Conservation (phyloP, 495 filamentous ascomycete genomes). For the Aspergillus leporis region DNA sequence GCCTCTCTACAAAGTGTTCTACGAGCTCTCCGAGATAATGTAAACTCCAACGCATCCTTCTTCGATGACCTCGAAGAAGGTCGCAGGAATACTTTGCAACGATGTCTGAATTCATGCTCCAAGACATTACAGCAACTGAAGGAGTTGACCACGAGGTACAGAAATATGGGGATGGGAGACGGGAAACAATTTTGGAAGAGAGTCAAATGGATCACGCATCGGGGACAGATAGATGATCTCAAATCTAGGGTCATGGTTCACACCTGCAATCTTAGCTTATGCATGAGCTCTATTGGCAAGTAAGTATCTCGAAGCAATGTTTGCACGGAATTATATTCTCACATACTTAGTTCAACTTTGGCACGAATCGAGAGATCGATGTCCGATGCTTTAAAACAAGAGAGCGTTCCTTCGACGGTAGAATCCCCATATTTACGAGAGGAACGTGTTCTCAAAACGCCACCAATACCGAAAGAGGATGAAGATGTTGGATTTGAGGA, state of each 20-base stretch:
- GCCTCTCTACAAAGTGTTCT: constrained; percentile 34
- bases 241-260: constrained; percentile 40
- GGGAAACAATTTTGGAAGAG: constrained; percentile 37
- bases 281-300: constrained; percentile 39
- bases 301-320: constrained; percentile 18
- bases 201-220: constrained; percentile 37
- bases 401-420: constrained; percentile 14
- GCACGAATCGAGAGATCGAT: constrained; percentile 30
- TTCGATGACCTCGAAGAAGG: constrained; percentile 28
- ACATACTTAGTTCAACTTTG: constrained; percentile 27
- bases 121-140: constrained; percentile 30
- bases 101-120: constrained; percentile 30
- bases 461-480: background rate
- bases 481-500: background rate
- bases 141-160: constrained; percentile 29
- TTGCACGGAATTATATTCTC: background rate
- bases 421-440: background rate
- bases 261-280: constrained; percentile 36
- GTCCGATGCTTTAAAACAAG: constrained; percentile 27
- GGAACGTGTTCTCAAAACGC: background rate
- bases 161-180: constrained; percentile 28
- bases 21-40: constrained; percentile 30
- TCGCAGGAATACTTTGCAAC: constrained; percentile 30
- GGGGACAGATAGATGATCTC: constrained; percentile 33
- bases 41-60: constrained; percentile 29